A percentile compares a stretch with the other conserved stretches of the same genome.
These are phyloP conservation scores for Prunus padus DNA, from an alignment of 306 rosid genomes.

Conservation along the genomic window DNA sequence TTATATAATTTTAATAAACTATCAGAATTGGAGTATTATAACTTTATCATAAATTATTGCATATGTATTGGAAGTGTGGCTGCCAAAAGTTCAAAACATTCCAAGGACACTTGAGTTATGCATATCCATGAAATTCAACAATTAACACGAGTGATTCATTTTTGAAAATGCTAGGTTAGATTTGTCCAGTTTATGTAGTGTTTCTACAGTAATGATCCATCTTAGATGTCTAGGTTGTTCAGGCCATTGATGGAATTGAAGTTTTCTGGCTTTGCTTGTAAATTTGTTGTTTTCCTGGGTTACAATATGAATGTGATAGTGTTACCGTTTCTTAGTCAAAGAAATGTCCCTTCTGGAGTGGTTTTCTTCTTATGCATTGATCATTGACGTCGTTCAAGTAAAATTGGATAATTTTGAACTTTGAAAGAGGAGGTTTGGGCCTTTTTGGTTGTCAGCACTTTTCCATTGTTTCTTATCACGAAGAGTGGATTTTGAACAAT, in stretches of 20 bases:
- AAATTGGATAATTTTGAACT: not conserved
- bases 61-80: not conserved
- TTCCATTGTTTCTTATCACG: not conserved
- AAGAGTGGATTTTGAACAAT: not conserved
- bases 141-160: not conserved
- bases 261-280: not conserved
- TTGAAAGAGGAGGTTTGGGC: not conserved
- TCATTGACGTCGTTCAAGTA: not conserved
- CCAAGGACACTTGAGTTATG: not conserved
- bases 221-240: not conserved
- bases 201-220: not conserved
- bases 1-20: not conserved
- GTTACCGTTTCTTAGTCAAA: not conserved
- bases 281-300: not conserved
- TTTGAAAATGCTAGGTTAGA: not conserved
- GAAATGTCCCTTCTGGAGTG: not conserved
- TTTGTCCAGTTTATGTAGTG: not conserved
- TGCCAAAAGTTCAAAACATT: slow-evolving; percentile 4
- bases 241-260: not conserved
- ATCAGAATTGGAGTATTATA: not conserved
- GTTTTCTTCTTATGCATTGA: not conserved
- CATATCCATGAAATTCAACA: not conserved
- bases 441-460: not conserved
- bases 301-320: not conserved
- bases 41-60: not conserved